These are phyloP conservation scores for Apiospora saccharicola DNA, from an alignment of 2,329 filamentous ascomycete species.

Conservation along the genomic window DNA sequence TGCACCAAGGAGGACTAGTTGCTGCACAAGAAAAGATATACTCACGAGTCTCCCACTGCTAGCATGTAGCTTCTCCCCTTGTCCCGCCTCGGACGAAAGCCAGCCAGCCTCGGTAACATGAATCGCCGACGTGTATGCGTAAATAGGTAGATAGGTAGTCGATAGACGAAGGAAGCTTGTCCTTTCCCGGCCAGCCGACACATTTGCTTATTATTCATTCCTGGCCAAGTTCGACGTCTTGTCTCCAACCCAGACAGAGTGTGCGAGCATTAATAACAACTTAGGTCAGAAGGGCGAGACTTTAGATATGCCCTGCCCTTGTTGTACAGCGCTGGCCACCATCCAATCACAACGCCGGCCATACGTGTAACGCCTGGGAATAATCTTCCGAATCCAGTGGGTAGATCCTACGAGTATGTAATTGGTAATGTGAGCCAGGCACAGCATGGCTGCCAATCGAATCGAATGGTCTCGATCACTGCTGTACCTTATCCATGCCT, in stretches of 20 bases:
- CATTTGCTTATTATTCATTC: neutral
- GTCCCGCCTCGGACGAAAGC: slow-evolving; percentile 1
- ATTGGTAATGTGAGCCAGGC: slow-evolving; percentile 14
- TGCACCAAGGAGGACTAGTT: neutral
- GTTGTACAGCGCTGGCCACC: neutral
- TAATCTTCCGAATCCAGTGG: slow-evolving; percentile 11
- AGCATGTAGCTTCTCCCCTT: neutral
- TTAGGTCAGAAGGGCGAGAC: neutral
- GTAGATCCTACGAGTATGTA: slow-evolving; percentile 13
- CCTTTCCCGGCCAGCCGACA: slow-evolving; percentile 9
- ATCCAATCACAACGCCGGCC: neutral
- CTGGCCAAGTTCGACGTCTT: neutral
- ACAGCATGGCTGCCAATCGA: neutral
- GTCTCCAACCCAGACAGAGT: neutral
- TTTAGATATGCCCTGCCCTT: neutral
- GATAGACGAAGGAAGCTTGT: slow-evolving; percentile 8
- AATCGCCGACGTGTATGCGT: slow-evolving; percentile 11
- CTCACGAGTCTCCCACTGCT: neutral
- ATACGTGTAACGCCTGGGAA: slow-evolving; percentile 13
- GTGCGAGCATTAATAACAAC: slow-evolving; percentile 17
- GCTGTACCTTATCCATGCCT: slow-evolving; percentile 7
- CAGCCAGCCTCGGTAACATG: slow-evolving; percentile 1
- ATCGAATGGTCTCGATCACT: slow-evolving; percentile 12
- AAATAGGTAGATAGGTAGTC: neutral
- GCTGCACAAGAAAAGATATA: neutral